Evolutionary conservation across 108 stramenopile species (phyloP).

Genomic region (Skeletonema potamos): DNA sequence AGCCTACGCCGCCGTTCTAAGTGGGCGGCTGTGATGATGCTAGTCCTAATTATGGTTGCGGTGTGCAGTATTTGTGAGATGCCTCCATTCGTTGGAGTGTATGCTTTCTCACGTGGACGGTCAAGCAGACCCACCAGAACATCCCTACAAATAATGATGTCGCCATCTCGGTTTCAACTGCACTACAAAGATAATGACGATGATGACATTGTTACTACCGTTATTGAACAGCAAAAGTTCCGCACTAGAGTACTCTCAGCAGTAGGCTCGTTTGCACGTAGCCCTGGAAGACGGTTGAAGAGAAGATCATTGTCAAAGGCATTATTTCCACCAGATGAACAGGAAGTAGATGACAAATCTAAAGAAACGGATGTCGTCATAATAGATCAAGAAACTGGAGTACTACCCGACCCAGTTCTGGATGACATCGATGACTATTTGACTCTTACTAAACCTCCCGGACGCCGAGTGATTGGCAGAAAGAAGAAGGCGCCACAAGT

Average conservation of each 20-base stretch:
- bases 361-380: neutral
- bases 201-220: neutral
- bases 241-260: neutral
- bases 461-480: conserved; percentile 2
- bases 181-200: conserved; percentile 41
- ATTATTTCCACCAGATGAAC: conserved; percentile 10
- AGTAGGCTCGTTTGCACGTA: neutral
- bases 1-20: neutral
- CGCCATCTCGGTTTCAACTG: conserved; percentile 3
- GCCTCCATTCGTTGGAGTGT: neutral
- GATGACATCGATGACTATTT: neutral
- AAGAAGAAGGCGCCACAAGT: conserved; percentile 16
- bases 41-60: neutral
- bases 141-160: neutral
- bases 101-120: neutral
- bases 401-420: neutral
- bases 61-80: neutral
- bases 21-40: neutral
- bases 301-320: conserved; percentile 16
- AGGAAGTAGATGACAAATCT: neutral
- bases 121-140: neutral
- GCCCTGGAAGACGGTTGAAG: neutral
- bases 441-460: neutral
- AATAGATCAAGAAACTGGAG: neutral
- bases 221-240: conserved; percentile 5